Conservation (phyloP, 768 basidiomycete species). For the Trametes coccinea region DNA sequence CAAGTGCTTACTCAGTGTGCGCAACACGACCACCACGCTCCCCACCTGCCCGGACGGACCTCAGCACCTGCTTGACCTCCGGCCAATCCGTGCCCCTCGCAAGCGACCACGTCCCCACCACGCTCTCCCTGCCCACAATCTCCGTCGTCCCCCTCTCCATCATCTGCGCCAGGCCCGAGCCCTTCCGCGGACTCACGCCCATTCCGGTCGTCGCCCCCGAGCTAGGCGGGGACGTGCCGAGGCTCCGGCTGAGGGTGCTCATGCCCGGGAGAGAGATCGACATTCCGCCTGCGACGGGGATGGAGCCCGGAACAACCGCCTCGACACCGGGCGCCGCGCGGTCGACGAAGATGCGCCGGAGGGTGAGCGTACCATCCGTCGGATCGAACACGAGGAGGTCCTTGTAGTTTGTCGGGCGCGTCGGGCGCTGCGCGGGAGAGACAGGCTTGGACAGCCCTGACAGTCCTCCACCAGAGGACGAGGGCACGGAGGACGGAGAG, state of each 20-base stretch:
- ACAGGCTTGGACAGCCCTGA: constrained; percentile 26
- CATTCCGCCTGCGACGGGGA: constrained; percentile 42
- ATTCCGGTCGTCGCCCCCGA: constrained; percentile 22
- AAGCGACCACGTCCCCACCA: constrained; percentile 69
- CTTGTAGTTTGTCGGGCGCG: constrained; percentile 51
- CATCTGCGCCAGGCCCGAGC: constrained; percentile 39
- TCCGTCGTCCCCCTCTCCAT: constrained; percentile 36
- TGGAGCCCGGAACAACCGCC: constrained; percentile 27
- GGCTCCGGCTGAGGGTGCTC: constrained; percentile 42
- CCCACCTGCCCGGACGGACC: background rate
- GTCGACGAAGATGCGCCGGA: constrained; percentile 56
- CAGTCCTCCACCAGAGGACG: constrained; percentile 21
- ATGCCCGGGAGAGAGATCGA: constrained; percentile 64
- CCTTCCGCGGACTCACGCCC: constrained; percentile 34
- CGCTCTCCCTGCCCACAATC: constrained; percentile 39
- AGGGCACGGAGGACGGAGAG: constrained; percentile 32
- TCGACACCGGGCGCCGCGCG: constrained; percentile 23
- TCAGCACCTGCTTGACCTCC: constrained; percentile 46
- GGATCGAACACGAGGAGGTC: constrained; percentile 73
- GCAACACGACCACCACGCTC: constrained; percentile 5
- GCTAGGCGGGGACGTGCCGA: constrained; percentile 33
- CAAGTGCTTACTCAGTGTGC: constrained; percentile 38
- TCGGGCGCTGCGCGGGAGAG: constrained; percentile 30
- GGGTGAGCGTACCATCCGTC: constrained; percentile 50
- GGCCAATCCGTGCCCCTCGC: constrained; percentile 51